phyloP scores from a whole-genome alignment of 163 green algal genomes.

The Trebouxia gelatinosa region DNA sequence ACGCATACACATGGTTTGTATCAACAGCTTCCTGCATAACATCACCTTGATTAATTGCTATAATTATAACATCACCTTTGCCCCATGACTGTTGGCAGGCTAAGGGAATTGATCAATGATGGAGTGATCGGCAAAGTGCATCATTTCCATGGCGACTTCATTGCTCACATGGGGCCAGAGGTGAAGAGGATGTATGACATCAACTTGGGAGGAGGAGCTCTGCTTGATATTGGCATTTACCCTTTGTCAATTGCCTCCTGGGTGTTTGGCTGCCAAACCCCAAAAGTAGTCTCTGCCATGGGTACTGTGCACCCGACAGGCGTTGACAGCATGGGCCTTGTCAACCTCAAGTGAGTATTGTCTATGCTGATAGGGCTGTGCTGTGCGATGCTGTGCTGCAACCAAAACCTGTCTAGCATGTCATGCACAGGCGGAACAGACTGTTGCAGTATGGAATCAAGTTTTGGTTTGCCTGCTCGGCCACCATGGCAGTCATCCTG shows the following conservation, averaged over 20 bases:
- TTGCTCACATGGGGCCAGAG: background rate
- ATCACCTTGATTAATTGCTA: no score
- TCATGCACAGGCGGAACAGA: slow-evolving; percentile 5
- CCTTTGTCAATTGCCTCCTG: background rate
- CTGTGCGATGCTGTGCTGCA: slow-evolving; percentile 15
- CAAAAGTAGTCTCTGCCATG: background rate
- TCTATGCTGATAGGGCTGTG: no score
- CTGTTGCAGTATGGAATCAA: slow-evolving; percentile 11
- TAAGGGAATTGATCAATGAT: background rate
- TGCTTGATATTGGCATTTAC: slow-evolving; percentile 14
- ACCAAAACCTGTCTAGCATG: no score
- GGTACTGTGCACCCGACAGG: background rate
- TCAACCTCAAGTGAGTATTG: slow-evolving; percentile 6
- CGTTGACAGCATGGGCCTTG: background rate
- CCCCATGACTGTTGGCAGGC: no score
- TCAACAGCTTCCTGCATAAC: no score
- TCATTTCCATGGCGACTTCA: background rate
- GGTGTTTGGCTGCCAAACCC: background rate
- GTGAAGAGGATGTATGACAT: background rate
- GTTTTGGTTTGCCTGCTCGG: slow-evolving; percentile 19
- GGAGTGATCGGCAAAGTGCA: background rate
- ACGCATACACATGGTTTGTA: no score
- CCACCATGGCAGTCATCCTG: slow-evolving; percentile 2
- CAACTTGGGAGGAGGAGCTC: background rate
- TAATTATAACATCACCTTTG: background rate